These are phyloP conservation scores for Lentinula detonsa DNA, from an alignment of 768 basidiomycete species.

Conservation along the genomic window DNA sequence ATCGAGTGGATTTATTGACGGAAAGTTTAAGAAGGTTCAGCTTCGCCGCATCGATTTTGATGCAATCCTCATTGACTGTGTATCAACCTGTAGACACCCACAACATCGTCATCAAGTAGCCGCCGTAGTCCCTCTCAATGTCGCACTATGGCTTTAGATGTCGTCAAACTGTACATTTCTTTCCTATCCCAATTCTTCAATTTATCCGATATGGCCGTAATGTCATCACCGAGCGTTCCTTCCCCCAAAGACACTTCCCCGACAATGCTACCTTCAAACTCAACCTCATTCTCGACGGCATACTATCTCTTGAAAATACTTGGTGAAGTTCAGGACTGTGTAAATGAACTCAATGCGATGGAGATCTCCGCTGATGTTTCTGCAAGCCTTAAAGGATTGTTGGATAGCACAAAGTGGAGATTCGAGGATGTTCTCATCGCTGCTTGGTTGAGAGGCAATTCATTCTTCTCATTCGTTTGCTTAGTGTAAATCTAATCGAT, in stretches of 20 bases:
- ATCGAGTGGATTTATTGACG: constrained; percentile 85
- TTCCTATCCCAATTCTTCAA: constrained; percentile 83
- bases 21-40: constrained; percentile 83
- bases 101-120: constrained; percentile 31
- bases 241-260: constrained; percentile 32
- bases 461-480: neutral
- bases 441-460: constrained; percentile 76
- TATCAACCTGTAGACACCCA: constrained; percentile 12
- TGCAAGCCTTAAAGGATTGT: constrained; percentile 61
- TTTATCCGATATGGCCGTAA: constrained; percentile 72
- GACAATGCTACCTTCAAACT: constrained; percentile 60
- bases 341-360: constrained; percentile 72
- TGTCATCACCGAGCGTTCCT: constrained; percentile 38
- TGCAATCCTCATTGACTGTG: neutral
- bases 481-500: neutral
- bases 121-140: constrained; percentile 81
- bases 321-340: constrained; percentile 80
- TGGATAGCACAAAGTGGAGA: constrained; percentile 83
- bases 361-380: constrained; percentile 75
- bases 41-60: neutral
- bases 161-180: constrained; percentile 80
- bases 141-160: constrained; percentile 81
- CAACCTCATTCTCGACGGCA: constrained; percentile 78
- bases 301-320: constrained; percentile 78
- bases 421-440: constrained; percentile 77